Base-by-base conservation (phyloP, 1,284 basidiomycete species). In the Moniliophthora roreri region DNA sequence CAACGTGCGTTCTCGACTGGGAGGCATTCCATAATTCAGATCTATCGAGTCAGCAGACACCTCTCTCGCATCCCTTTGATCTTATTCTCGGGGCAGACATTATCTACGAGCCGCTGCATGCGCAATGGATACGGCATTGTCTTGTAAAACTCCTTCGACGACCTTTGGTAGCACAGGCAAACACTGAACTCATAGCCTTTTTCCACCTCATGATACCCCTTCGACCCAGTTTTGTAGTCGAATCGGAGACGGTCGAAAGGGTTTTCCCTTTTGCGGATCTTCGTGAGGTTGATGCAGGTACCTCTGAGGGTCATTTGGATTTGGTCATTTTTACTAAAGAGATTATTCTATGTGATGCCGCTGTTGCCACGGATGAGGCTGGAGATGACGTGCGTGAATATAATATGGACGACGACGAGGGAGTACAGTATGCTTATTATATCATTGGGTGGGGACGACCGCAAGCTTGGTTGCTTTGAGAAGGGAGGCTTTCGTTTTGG, bases 161-260 rank as follows among this genome's bases (percentile, higher is more conserved):
- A 52, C 79, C 82, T 0, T 38, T 45, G 5, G 44, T 16, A 26
- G 36, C 32, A 2, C 34, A 55, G 20, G 24, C 41, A 3, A 58
- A 39, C 11, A 18, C 51, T 6, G 49, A 38, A 24, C 47, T 53
- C 0, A 59, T 60, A 21, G 62, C 70, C 0, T 53, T 61, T 4
- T 93, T 93, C 65, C 88, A 91, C 60, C 78, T 93, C 11, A 76
- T 92, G 38, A 80, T 92, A 26, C 89, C 91, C 0, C 75, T 89
- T 0, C 85, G 91, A 0, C 66, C 73, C 0, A 89, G 86, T 0
- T 88, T 91, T 59, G 60, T 69, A 0, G 63, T 63, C 5, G 91
- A 93, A 67, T 82, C 80, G 0, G 69, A 63, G 24, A 78, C 78
- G 0, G 66, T 92, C 32, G 84, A 87, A 54, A 61, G 63, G 1